These are phyloP conservation scores for Glutinoglossum americanum DNA, from an alignment of 495 filamentous ascomycete species.

Conservation along the genomic window DNA sequence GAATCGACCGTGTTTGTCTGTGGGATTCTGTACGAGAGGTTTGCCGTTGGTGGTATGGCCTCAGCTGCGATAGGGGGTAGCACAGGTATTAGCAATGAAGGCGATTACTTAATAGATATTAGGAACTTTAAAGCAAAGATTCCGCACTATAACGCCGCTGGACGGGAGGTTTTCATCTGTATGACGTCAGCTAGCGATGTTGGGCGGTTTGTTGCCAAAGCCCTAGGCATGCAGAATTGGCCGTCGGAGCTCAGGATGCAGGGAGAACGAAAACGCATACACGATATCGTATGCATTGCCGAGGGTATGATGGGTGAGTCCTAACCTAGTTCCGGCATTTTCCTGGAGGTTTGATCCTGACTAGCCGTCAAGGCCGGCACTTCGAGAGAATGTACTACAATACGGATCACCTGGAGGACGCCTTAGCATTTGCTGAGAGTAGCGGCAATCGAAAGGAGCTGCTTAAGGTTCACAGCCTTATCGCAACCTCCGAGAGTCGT, in stretches of 20 bases:
- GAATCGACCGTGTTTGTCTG: slow-evolving; percentile 47
- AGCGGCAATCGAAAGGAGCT: neutral
- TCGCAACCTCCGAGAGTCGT: slow-evolving; percentile 25
- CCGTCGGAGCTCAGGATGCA: slow-evolving; percentile 42
- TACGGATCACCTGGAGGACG: neutral
- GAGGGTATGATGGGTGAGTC: neutral
- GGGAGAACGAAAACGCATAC: slow-evolving; percentile 24
- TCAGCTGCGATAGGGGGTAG: slow-evolving; percentile 29
- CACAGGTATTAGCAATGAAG: slow-evolving; percentile 28
- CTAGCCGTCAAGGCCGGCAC: neutral
- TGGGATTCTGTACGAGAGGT: slow-evolving; percentile 58
- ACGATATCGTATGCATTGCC: neutral
- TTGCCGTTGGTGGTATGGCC: slow-evolving; percentile 38
- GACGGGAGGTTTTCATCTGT: slow-evolving; percentile 30
- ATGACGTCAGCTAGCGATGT: slow-evolving; percentile 49
- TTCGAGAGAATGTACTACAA: slow-evolving; percentile 1
- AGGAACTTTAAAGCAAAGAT: slow-evolving; percentile 32
- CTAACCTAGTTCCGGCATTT: neutral
- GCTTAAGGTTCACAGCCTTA: slow-evolving; percentile 16
- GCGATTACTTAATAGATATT: slow-evolving; percentile 43
- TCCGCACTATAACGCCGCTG: slow-evolving; percentile 26
- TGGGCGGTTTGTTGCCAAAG: slow-evolving; percentile 39
- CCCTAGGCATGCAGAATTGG: slow-evolving; percentile 38
- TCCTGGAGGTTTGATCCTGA: neutral
- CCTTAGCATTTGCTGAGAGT: neutral